Conservation (phyloP, 2,329 filamentous ascomycete genomes). For the Calonectria fujianensis region DNA sequence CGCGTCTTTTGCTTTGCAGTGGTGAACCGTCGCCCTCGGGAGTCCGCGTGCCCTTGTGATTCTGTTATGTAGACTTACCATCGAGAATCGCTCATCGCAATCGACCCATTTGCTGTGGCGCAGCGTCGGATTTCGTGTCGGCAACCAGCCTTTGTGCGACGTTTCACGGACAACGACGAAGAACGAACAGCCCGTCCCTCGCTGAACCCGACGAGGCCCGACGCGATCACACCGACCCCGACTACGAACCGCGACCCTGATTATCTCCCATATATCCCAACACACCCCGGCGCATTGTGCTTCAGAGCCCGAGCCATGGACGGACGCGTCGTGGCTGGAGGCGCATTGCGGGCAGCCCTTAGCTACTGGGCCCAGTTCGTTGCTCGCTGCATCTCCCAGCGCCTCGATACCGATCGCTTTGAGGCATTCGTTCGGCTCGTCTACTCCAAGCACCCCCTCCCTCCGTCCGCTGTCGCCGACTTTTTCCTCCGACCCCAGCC, state of each 20-base stretch:
- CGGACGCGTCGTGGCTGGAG: slow-evolving; percentile 44
- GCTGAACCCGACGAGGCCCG: background rate
- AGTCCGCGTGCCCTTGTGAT: background rate
- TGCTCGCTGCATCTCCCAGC: slow-evolving; percentile 67
- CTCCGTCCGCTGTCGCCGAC: slow-evolving; percentile 72
- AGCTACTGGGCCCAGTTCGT: slow-evolving; percentile 72
- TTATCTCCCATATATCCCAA: background rate
- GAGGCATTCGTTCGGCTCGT: slow-evolving; percentile 70
- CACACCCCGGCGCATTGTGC: slow-evolving; percentile 8
- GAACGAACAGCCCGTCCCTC: background rate
- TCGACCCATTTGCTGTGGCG: slow-evolving; percentile 21
- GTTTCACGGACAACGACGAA: slow-evolving; percentile 4
- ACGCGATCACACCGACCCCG: background rate
- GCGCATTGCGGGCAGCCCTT: slow-evolving; percentile 55
- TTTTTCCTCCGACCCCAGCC: slow-evolving; percentile 74
- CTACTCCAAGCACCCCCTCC: slow-evolving; percentile 70
- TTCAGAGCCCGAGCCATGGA: slow-evolving; percentile 52
- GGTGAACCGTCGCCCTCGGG: background rate
- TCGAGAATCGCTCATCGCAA: background rate
- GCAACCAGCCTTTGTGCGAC: slow-evolving; percentile 5
- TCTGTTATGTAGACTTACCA: background rate
- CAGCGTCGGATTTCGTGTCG: slow-evolving; percentile 5
- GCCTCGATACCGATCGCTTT: slow-evolving; percentile 74
- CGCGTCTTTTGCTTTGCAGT: slow-evolving; percentile 1
- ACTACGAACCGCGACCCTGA: slow-evolving; percentile 6